phyloP scores from a whole-genome alignment of 2,329 filamentous ascomycete species.

The Fusarium sororula region DNA sequence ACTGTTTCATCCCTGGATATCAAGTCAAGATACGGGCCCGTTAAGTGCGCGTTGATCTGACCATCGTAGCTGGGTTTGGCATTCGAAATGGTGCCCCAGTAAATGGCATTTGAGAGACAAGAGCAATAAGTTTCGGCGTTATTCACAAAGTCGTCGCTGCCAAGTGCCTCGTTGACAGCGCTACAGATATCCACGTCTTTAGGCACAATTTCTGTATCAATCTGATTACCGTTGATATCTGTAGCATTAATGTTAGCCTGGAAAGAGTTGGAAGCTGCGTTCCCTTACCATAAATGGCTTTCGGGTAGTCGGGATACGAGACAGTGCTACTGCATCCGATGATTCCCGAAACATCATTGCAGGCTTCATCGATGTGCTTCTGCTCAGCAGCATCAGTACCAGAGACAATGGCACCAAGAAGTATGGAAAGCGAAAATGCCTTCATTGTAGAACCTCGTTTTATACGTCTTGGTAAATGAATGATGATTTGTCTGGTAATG shows the following conservation, averaged over 20 bases:
- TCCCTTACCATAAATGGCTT: background rate
- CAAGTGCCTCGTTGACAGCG: background rate
- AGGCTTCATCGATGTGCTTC: background rate
- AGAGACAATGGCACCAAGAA: background rate
- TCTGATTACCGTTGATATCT: background rate
- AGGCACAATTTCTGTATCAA: background rate
- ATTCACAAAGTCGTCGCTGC: background rate
- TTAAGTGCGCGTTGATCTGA: background rate
- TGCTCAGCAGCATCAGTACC: background rate
- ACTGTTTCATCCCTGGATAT: background rate
- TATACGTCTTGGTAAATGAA: background rate
- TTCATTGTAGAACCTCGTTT: background rate
- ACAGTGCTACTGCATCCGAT: background rate
- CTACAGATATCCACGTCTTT: background rate
- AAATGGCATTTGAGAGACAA: background rate
- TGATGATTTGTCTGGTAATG: rapidly evolving
- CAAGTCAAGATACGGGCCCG: background rate
- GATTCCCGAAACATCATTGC: background rate
- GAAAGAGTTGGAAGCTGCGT: rapidly evolving
- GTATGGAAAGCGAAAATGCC: background rate
- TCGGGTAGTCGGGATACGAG: background rate
- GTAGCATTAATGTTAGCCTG: background rate
- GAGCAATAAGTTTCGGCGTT: background rate
- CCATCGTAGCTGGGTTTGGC: background rate
- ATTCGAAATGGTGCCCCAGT: background rate